Evolutionary conservation across 805 yeast species (phyloP).

Genomic region (Tetrapisispora nanseiensis): DNA sequence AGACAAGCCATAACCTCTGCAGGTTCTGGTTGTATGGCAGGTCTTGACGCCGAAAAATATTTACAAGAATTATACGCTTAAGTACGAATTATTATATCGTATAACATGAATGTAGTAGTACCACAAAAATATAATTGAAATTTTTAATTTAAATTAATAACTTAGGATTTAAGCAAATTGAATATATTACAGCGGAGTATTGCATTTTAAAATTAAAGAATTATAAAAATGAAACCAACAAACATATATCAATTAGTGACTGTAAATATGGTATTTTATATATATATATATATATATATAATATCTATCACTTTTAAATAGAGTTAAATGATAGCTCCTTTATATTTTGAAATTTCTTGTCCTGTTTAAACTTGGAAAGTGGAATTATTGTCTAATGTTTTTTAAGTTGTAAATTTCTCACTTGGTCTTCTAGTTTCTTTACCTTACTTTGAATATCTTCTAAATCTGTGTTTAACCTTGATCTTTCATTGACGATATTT

Average conservation of each 20-base stretch:
- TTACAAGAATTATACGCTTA: slow-evolving; percentile 41
- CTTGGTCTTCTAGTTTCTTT: slow-evolving; percentile 66
- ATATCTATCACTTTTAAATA: too few species aligned
- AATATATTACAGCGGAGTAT: too few species aligned
- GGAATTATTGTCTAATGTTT: slow-evolving; percentile 31
- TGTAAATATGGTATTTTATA: background rate
- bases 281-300: too few species aligned
- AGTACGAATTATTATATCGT: too few species aligned
- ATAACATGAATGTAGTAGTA: too few species aligned
- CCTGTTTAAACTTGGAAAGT: background rate
- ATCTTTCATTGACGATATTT: slow-evolving; percentile 89
- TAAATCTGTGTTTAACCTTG: slow-evolving; percentile 85
- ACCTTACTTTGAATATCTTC: slow-evolving; percentile 78
- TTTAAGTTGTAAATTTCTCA: slow-evolving; percentile 48
- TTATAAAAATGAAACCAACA: too few species aligned
- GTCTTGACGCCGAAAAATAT: slow-evolving; percentile 84
- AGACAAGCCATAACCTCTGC: slow-evolving; percentile 99
- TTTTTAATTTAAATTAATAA: too few species aligned
- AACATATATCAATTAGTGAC: too few species aligned
- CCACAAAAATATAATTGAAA: too few species aligned
- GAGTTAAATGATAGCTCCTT: background rate
- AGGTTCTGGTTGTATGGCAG: slow-evolving; percentile 99
- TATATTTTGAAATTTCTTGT: background rate
- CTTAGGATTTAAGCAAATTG: too few species aligned
- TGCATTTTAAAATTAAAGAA: too few species aligned